Evolutionary conservation across 2,329 filamentous ascomycete species (phyloP).

Genomic region (Fusarium sp.): DNA sequence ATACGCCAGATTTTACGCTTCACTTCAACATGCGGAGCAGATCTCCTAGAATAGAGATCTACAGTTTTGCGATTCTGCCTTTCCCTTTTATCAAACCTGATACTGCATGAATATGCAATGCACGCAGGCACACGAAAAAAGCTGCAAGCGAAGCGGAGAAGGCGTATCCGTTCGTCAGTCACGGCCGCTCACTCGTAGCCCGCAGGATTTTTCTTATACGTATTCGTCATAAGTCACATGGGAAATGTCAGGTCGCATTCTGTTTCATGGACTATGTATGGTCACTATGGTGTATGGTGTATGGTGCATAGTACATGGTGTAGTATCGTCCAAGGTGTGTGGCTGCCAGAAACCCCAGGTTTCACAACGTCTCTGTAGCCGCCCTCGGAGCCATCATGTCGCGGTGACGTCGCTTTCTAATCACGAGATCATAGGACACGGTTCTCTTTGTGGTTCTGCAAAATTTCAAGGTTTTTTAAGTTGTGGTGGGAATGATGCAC

Average conservation of each 20-base stretch:
- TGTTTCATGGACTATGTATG: constrained; percentile 18
- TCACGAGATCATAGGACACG: constrained; percentile 40
- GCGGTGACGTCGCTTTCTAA: constrained; percentile 41
- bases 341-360: constrained; percentile 42
- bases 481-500: constrained; percentile 16
- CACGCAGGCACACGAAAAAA: constrained; percentile 20
- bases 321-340: constrained; percentile 25
- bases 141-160: constrained; percentile 26
- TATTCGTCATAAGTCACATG: constrained; percentile 43
- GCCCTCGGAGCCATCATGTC: constrained; percentile 30
- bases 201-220: constrained; percentile 8
- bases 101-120: constrained; percentile 35
- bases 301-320: background rate
- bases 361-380: constrained; percentile 43
- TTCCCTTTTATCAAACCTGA: constrained; percentile 9
- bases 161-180: constrained; percentile 19
- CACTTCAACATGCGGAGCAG: constrained; percentile 1
- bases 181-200: constrained; percentile 21
- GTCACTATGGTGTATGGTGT: background rate
- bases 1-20: constrained; percentile 11
- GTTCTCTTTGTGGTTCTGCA: constrained; percentile 27
- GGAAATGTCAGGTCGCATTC: constrained; percentile 21
- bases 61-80: constrained; percentile 36
- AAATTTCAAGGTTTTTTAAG: background rate
- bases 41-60: constrained; percentile 25